Percentiles rank a stretch among this genome's conserved stretches.
Evolutionary conservation across 176 grass and related monocot species (phyloP).

Genomic region (Carex pumila): DNA sequence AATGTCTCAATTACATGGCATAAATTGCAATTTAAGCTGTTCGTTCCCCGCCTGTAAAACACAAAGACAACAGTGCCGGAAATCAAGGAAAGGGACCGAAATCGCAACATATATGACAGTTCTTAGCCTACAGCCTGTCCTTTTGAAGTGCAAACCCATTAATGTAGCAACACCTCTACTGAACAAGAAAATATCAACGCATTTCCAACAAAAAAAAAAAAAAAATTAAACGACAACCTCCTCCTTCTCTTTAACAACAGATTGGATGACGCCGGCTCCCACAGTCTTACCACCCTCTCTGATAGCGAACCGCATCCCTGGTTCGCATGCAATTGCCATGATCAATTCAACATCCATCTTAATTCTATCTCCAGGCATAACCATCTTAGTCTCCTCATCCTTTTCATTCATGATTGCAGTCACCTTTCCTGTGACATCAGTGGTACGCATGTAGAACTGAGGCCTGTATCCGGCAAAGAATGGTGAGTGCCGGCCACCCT

Average conservation of each 20-base stretch:
- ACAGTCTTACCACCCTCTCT: constrained; percentile 89
- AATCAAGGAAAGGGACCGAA: constrained; percentile 17
- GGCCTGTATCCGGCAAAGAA: constrained; percentile 85
- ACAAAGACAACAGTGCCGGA: constrained; percentile 2
- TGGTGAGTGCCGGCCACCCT: constrained; percentile 78
- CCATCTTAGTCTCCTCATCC: constrained; percentile 94
- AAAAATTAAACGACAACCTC: constrained; percentile 29
- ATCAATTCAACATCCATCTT: constrained; percentile 92
- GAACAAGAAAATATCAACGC: constrained; percentile 49
- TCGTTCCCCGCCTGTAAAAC: not conserved
- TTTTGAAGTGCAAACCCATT: constrained; percentile 42
- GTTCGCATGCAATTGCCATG: constrained; percentile 61
- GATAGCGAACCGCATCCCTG: constrained; percentile 84
- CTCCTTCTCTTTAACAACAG: constrained; percentile 42
- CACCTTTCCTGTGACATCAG: constrained; percentile 68
- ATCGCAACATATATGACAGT: constrained; percentile 43
- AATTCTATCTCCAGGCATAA: constrained; percentile 78
- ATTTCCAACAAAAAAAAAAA: constrained; percentile 29
- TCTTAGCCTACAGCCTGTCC: constrained; percentile 43
- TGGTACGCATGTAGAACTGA: constrained; percentile 92
- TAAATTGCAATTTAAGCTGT: not conserved
- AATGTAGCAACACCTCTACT: constrained; percentile 34
- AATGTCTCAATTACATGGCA: constrained; percentile 19
- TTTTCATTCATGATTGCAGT: constrained; percentile 83
- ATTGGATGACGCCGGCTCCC: constrained; percentile 67